Evolutionary conservation across 2,329 filamentous ascomycete genomes (phyloP).

Genomic region (Pseudocercospora fijiensis): DNA sequence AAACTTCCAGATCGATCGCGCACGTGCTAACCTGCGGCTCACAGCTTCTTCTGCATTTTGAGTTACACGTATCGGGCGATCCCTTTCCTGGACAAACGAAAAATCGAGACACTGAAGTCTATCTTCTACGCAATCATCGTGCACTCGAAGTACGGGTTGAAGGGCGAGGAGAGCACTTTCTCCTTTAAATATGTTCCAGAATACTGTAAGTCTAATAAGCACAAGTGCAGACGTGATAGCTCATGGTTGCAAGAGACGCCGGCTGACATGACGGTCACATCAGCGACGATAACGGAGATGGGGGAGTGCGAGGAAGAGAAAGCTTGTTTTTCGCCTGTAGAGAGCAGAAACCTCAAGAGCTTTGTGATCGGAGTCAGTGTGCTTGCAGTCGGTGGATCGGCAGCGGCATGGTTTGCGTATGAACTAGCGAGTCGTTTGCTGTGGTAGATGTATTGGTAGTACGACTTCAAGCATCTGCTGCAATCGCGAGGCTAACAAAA

Average conservation of each 20-base stretch:
- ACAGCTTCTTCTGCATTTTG: constrained; percentile 57
- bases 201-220: constrained; percentile 33
- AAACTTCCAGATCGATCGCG: not conserved
- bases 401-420: constrained; percentile 26
- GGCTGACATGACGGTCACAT: not conserved
- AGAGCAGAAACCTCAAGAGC: constrained; percentile 50
- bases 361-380: constrained; percentile 43
- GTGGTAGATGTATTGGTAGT: constrained; percentile 14
- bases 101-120: constrained; percentile 53
- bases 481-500: not conserved
- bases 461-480: not conserved
- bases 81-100: constrained; percentile 50
- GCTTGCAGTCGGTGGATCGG: constrained; percentile 23
- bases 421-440: constrained; percentile 25
- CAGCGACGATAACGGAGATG: constrained; percentile 49
- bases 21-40: not conserved
- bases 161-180: constrained; percentile 60
- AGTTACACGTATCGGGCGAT: constrained; percentile 55
- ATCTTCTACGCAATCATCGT: constrained; percentile 62
- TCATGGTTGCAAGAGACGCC: constrained; percentile 9
- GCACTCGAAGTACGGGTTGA: constrained; percentile 64
- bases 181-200: constrained; percentile 51
- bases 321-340: constrained; percentile 42
- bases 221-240: constrained; percentile 11
- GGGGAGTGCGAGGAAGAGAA: constrained; percentile 45